phyloP scores from a whole-genome alignment of 768 basidiomycete genomes.

The Mycena metata region DNA sequence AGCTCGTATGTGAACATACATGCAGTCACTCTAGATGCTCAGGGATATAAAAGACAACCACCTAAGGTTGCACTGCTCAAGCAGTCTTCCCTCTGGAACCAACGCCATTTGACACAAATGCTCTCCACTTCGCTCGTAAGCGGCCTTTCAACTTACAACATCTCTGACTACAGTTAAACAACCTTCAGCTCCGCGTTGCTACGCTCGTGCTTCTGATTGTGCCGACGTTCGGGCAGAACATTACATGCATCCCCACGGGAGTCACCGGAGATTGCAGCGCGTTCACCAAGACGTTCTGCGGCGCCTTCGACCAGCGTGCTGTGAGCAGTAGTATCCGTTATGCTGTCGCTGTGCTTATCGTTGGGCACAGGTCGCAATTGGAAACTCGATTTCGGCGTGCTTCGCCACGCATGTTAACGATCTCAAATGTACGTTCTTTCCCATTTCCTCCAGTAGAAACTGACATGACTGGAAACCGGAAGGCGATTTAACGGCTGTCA shows the following conservation, averaged over 20 bases:
- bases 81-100: neutral
- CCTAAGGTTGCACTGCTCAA: conserved; percentile 10
- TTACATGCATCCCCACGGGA: conserved; percentile 18
- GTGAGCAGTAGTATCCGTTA: conserved; percentile 15
- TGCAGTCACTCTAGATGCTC: conserved; percentile 4
- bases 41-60: conserved; percentile 11
- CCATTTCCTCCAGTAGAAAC: conserved; percentile 3
- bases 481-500: conserved; percentile 20
- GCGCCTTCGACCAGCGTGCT: conserved; percentile 18
- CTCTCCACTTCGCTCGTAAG: conserved; percentile 23
- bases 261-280: conserved; percentile 11
- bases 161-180: conserved; percentile 8
- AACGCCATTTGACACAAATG: conserved; percentile 11
- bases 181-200: conserved; percentile 15
- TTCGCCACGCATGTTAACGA: conserved; percentile 14
- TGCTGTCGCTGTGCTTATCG: conserved; percentile 9
- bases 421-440: conserved; percentile 18
- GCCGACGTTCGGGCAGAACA: conserved; percentile 16
- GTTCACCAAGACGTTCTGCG: conserved; percentile 17
- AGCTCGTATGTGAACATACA: conserved; percentile 18
- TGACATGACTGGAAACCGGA: conserved; percentile 8
- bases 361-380: conserved; percentile 18
- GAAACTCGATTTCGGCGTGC: conserved; percentile 21
- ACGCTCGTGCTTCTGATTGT: conserved; percentile 10
- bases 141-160: neutral